Conservation (phyloP, 2,329 filamentous ascomycete genomes). For the Talaromyces amestolkiae region DNA sequence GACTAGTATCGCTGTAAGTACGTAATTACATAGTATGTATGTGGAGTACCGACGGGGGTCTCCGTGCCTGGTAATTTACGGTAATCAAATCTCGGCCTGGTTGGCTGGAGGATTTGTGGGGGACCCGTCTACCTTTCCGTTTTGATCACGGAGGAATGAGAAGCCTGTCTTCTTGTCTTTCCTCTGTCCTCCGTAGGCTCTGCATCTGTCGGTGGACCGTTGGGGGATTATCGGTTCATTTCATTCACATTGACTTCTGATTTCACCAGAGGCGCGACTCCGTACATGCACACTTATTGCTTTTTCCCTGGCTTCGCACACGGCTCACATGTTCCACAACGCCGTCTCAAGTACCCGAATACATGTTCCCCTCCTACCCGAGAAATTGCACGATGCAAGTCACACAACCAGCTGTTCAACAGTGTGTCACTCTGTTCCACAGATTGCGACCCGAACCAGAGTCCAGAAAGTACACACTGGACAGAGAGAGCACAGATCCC, state of each 20-base stretch:
- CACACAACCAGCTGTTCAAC: background rate
- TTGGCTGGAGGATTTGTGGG: background rate
- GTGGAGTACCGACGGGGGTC: background rate
- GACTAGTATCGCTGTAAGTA: background rate
- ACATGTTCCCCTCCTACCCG: background rate
- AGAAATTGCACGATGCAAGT: background rate
- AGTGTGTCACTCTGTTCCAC: background rate
- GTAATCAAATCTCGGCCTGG: background rate
- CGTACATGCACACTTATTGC: background rate
- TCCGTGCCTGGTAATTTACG: slow-evolving; percentile 4
- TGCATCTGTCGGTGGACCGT: background rate
- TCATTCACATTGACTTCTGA: too few relatives aligned
- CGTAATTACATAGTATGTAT: background rate
- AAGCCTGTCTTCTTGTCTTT: too few relatives aligned
- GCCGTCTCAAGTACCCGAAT: background rate
- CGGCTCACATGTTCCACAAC: slow-evolving; percentile 1
- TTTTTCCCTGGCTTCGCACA: background rate
- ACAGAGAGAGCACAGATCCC: background rate
- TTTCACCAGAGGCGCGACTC: background rate
- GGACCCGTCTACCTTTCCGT: background rate
- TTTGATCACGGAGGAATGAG: background rate
- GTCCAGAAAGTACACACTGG: background rate
- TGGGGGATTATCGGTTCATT: background rate
- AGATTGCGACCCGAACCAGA: background rate
- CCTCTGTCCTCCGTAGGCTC: too few relatives aligned